phyloP scores from a whole-genome alignment of 441 rosid species.

The Erodium texanum region DNA sequence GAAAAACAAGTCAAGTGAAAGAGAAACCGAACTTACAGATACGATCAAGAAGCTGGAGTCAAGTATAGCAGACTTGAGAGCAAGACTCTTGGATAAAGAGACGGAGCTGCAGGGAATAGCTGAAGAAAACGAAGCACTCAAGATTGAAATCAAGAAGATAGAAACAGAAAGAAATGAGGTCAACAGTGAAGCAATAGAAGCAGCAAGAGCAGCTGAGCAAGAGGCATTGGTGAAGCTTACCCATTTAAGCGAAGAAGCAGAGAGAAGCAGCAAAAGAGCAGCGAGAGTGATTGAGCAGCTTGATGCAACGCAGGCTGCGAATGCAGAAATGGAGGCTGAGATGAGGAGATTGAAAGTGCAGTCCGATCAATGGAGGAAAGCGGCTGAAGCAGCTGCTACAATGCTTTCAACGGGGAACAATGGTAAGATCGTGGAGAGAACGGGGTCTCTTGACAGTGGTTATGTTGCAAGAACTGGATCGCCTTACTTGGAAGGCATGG shows the following conservation, averaged over 20 bases:
- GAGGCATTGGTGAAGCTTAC: slow-evolving; percentile 56
- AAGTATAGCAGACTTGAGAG: slow-evolving; percentile 38
- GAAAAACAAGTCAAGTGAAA: slow-evolving; percentile 25
- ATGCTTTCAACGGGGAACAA: slow-evolving; percentile 50
- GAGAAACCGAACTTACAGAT: too few species aligned
- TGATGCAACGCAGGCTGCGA: slow-evolving; percentile 65
- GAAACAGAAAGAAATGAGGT: slow-evolving; percentile 40
- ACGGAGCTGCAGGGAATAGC: slow-evolving; percentile 34
- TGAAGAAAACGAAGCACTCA: slow-evolving; percentile 49
- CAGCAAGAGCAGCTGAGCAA: slow-evolving; percentile 44
- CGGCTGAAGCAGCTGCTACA: slow-evolving; percentile 90
- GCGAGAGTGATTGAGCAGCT: slow-evolving; percentile 58
- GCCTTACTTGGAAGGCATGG: slow-evolving; percentile 48
- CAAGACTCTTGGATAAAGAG: slow-evolving; percentile 41
- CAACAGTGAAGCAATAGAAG: slow-evolving; percentile 31
- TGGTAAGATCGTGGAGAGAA: slow-evolving; percentile 55
- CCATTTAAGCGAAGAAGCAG: slow-evolving; percentile 57
- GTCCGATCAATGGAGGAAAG: slow-evolving; percentile 97
- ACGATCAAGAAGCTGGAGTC: too few species aligned
- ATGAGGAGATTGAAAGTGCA: slow-evolving; percentile 86
- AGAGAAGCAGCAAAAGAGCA: slow-evolving; percentile 54
- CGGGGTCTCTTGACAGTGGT: slow-evolving; percentile 44
- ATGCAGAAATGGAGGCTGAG: slow-evolving; percentile 70
- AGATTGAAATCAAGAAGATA: slow-evolving; percentile 37
- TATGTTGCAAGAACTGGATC: slow-evolving; percentile 46